Evolutionary conservation across 1,284 basidiomycete genomes (phyloP).

Genomic region (Athelia sp.): DNA sequence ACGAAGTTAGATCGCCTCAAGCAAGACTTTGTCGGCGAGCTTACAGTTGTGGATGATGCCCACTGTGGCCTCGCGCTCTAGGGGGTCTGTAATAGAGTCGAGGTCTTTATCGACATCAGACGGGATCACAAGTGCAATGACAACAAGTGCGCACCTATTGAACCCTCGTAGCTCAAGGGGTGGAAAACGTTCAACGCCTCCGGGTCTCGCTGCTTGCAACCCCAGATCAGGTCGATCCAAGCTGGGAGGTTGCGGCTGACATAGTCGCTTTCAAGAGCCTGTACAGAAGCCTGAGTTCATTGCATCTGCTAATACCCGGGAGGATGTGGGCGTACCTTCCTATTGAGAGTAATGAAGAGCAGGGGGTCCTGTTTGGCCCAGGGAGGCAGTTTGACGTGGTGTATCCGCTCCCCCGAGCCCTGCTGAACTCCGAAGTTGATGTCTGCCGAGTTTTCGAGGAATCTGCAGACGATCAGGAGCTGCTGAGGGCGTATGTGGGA

Average conservation of each 20-base stretch:
- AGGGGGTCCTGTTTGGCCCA: conserved; percentile 89
- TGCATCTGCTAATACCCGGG: background rate
- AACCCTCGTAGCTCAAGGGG: conserved; percentile 91
- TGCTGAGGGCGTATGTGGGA: background rate
- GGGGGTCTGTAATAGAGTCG: conserved; percentile 78
- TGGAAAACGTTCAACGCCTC: conserved; percentile 87
- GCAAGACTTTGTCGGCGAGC: conserved; percentile 12
- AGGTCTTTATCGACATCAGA: conserved; percentile 48
- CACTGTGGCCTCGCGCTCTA: conserved; percentile 88
- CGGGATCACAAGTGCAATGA: background rate
- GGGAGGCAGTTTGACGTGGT: conserved; percentile 85
- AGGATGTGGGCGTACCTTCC: conserved; percentile 47
- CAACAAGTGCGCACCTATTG: conserved; percentile 54
- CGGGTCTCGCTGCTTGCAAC: conserved; percentile 79
- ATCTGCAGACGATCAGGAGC: conserved; percentile 32
- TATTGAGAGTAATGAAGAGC: conserved; percentile 80
- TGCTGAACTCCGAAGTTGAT: conserved; percentile 85
- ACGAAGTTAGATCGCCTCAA: conserved; percentile 8
- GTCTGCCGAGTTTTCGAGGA: conserved; percentile 68
- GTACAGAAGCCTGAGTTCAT: background rate
- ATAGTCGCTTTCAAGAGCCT: conserved; percentile 89
- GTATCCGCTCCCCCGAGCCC: conserved; percentile 76
- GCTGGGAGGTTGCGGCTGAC: conserved; percentile 83
- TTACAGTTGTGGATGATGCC: conserved; percentile 94
- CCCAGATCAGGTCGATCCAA: conserved; percentile 96